Evolutionary conservation across 2,329 filamentous ascomycete species (phyloP), one percentile per base, ranked within the genome.

Genomic region (Scleromitrula shiraiana): DNA sequence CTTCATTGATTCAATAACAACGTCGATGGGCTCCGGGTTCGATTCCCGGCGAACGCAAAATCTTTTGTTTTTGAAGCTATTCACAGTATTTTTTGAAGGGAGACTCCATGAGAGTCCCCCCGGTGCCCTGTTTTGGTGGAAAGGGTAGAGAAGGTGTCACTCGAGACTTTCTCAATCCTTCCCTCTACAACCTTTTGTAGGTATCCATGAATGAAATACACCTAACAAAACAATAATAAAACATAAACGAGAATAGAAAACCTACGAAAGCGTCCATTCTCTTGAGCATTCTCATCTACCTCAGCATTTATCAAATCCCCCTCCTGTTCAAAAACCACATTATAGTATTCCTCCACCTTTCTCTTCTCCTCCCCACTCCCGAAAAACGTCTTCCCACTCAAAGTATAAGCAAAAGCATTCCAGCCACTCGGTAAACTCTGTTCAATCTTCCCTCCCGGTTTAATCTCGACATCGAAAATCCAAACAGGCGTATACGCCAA

Each of bases 401-500:
- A 73, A 3, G 80, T 83, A 66, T 96, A 97, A 14, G 83, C 82
- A 62, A 97, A 97, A 2, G 87, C 81, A 65, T 94, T 96, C 88
- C 89, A 97, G 23, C 82, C 83, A 53, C 73, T 69, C 0, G 91
- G 91, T 2, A 97, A 63, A 5, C 77, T 67, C 70, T 97, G 91
- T 19, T 72, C 74, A 56, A 97, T 72, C 50, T 74, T 79, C 39
- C 87, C 89, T 45, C 91, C 91, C 0, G 90, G 89, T 59, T 80
- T 70, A 45, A 97, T 78, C 17, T 78, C 81, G 43, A 96, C 72
- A 64, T 97, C 91, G 37, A 97, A 74, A 53, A 95, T 75, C 91
- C 91, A 97, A n/a, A 97, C 89, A 0, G 93, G 93, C 2, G 91
- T 97, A 68, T 97, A 96, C 12, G 91, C 90, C 37, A 97, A 73